Percentiles rank a stretch among this genome's conserved stretches.
Evolutionary conservation across 2,329 filamentous ascomycete species (phyloP).

Genomic region (Claviceps spartinae): DNA sequence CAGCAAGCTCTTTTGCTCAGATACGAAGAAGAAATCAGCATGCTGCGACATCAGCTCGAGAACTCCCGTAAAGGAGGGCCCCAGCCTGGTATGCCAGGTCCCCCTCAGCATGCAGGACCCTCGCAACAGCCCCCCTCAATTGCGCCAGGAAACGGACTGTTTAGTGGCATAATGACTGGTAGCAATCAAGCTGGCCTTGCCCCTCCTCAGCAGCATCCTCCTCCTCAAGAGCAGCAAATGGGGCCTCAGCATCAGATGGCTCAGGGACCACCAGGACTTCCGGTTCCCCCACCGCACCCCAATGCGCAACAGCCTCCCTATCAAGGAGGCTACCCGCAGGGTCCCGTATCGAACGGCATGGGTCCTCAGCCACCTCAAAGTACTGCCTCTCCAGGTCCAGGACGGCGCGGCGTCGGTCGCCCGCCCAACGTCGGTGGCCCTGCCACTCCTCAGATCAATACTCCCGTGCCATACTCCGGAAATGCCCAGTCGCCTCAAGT

Average conservation of each 20-base stretch:
- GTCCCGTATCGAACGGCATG: slow-evolving; percentile 54
- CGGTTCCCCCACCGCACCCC: slow-evolving; percentile 43
- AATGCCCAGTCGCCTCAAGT: slow-evolving; percentile 75
- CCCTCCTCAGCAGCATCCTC: slow-evolving; percentile 54
- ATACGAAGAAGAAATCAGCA: slow-evolving; percentile 82
- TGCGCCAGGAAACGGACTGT: slow-evolving; percentile 81
- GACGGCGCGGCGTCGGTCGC: slow-evolving; percentile 56
- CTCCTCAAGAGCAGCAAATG: slow-evolving; percentile 51
- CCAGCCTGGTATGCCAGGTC: slow-evolving; percentile 48
- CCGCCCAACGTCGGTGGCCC: slow-evolving; percentile 51
- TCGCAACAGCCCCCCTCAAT: slow-evolving; percentile 80
- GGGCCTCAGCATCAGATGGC: slow-evolving; percentile 43
- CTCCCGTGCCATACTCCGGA: slow-evolving; percentile 73
- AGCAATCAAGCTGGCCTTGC: slow-evolving; percentile 72
- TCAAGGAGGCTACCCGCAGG: slow-evolving; percentile 53
- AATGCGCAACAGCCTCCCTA: slow-evolving; percentile 58
- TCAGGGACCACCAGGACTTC: slow-evolving; percentile 58
- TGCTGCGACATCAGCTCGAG: slow-evolving; percentile 77
- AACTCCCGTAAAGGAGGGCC: slow-evolving; percentile 52
- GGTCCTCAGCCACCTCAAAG: slow-evolving; percentile 70
- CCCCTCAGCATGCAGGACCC: slow-evolving; percentile 62
- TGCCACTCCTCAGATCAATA: slow-evolving; percentile 85
- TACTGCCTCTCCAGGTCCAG: slow-evolving; percentile 75
- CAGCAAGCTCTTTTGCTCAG: slow-evolving; percentile 31
- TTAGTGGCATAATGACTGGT: slow-evolving; percentile 92